Percentiles rank a stretch among this genome's conserved stretches.
Evolutionary conservation across 495 filamentous ascomycete genomes (phyloP).

Genomic region (Penicillium pulvis): DNA sequence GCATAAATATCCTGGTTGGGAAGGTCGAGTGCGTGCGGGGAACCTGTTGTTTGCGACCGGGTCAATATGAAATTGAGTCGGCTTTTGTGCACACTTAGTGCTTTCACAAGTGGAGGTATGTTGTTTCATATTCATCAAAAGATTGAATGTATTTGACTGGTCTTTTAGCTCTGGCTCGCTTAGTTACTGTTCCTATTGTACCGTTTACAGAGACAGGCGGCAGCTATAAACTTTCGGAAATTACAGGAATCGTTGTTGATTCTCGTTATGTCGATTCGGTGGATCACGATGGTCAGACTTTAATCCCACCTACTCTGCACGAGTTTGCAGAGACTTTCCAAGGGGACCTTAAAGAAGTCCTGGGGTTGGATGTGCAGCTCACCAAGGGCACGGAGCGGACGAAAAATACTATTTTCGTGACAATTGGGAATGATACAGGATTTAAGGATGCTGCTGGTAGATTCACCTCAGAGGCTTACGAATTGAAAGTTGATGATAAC

Average conservation of each 20-base stretch:
- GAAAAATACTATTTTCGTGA: slow-evolving; percentile 46
- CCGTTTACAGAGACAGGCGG: slow-evolving; percentile 36
- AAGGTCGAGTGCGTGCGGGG: background rate
- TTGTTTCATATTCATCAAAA: background rate
- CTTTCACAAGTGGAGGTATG: background rate
- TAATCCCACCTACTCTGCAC: slow-evolving; percentile 48
- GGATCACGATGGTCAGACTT: slow-evolving; percentile 44
- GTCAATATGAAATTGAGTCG: background rate
- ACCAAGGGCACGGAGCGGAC: slow-evolving; percentile 14
- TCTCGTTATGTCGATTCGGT: slow-evolving; percentile 34
- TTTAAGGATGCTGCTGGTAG: slow-evolving; percentile 45
- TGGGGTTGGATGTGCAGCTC: slow-evolving; percentile 31
- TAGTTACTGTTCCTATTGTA: slow-evolving; percentile 35
- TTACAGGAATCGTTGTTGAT: slow-evolving; percentile 45
- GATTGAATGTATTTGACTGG: background rate
- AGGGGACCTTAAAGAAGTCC: slow-evolving; percentile 34
- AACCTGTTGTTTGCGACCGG: background rate
- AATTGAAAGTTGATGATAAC: slow-evolving; percentile 34
- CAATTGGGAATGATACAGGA: slow-evolving; percentile 39
- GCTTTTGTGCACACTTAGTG: background rate
- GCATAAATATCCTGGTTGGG: slow-evolving; percentile 2
- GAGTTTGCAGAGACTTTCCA: slow-evolving; percentile 47
- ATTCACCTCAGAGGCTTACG: slow-evolving; percentile 50
- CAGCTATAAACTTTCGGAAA: slow-evolving; percentile 28
- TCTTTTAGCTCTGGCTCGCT: slow-evolving; percentile 9